Evolutionary conservation across 805 yeast genomes (phyloP).

Genomic region (Candida krabiensis): DNA sequence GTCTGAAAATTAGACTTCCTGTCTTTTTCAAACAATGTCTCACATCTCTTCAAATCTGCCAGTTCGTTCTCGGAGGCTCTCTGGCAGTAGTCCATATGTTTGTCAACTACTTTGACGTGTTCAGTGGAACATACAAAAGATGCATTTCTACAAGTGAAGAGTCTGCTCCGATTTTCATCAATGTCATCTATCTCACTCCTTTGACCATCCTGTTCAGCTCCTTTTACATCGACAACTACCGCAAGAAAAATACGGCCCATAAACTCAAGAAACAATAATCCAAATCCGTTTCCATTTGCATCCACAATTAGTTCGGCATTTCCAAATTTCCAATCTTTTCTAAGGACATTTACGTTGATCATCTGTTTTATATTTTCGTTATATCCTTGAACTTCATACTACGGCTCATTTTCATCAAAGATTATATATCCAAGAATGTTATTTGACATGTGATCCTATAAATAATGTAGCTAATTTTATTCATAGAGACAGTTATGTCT

Average conservation of each 20-base stretch:
- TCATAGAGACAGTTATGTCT: no score
- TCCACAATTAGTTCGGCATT: no score
- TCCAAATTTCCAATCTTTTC: no score
- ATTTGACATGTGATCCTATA: no score
- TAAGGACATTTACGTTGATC: no score
- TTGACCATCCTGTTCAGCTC: slow-evolving; percentile 65
- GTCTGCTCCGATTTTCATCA: slow-evolving; percentile 60
- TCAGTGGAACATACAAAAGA: slow-evolving; percentile 39
- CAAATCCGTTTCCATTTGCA: background rate
- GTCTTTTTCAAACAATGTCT: slow-evolving; percentile 53
- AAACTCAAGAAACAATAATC: slow-evolving; percentile 8
- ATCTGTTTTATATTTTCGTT: no score
- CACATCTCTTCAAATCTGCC: slow-evolving; percentile 67
- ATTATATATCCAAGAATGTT: no score
- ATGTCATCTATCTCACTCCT: slow-evolving; percentile 66
- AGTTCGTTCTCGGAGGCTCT: slow-evolving; percentile 67
- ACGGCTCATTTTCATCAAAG: no score
- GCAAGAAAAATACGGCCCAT: slow-evolving; percentile 24
- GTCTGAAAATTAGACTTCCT: slow-evolving; percentile 60
- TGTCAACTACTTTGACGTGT: slow-evolving; percentile 54
- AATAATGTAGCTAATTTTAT: no score
- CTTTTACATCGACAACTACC: slow-evolving; percentile 62
- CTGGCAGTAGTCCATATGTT: slow-evolving; percentile 66
- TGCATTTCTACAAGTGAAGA: slow-evolving; percentile 62
- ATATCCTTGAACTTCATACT: no score